Evolutionary conservation across 148 eudicot species (phyloP), one percentile per base, ranked within the genome.

Genomic region (Fagopyrum tataricum): DNA sequence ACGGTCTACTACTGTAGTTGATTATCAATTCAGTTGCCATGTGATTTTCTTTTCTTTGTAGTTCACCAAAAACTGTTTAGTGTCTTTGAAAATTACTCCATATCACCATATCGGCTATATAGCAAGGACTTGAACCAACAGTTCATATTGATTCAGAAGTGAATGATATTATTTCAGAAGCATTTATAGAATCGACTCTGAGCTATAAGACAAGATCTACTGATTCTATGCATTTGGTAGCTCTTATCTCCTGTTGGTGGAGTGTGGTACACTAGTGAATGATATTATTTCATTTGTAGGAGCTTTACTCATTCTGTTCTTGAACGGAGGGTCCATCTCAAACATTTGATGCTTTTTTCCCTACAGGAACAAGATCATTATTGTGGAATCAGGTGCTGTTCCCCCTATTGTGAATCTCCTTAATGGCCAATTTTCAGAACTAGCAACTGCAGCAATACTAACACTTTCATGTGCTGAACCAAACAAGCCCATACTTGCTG

Each of bases 391-490:
- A 49, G 92, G 92, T 73, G 96, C 90, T 73, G 77, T 90, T 37
- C 85, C 87, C 5, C 96, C 89, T 82, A 87, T 90, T 37, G 78
- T 88, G 59, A 83, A 81, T 72, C 86, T 90, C 66, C 90, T 90
- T 61, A 74, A 64, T 72, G 67, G 75, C 78, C 84, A 75, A 74
- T 72, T 90, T 18, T 75, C 87, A 48, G 92, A 90, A 79, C 67
- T 85, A 70, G 90, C 92, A 13, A 84, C 96, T 43, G 96, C 96
- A 7, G 85, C 96, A 18, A 81, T 88, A 64, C 74, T 87, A 24
- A 79, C 92, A 13, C 83, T 90, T 17, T 90, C 96, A 67, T 74
- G 86, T 59, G 87, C 87, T 40, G 61, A 74, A 52, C 74, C 86
- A 55, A 90, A 88, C 78, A 88, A 88, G 79, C 81, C 84, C 15